Conservation (phyloP, 495 filamentous ascomycete species). For the Jackrogersella multiformis region DNA sequence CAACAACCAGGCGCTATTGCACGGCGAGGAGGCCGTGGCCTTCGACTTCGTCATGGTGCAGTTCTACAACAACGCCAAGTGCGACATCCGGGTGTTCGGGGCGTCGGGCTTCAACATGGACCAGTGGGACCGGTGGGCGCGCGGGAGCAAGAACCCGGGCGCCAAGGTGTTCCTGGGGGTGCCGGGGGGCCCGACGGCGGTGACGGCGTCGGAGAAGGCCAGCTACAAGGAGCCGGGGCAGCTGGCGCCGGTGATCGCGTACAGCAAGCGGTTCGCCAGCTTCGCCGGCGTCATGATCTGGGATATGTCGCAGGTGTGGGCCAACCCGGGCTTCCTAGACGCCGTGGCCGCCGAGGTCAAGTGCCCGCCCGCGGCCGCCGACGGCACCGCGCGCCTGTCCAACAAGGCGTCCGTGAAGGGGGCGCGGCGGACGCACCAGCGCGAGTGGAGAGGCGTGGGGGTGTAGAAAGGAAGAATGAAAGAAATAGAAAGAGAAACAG, state of each 20-base stretch:
- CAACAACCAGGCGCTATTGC: slow-evolving; percentile 63
- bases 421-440: slow-evolving; percentile 21
- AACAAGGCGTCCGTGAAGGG: not conserved
- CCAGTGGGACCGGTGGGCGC: slow-evolving; percentile 77
- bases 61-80: slow-evolving; percentile 70
- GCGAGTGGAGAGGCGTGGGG: slow-evolving; percentile 34
- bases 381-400: slow-evolving; percentile 2
- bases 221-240: slow-evolving; percentile 61
- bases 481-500: no score
- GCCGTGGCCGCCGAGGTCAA: slow-evolving; percentile 24
- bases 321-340: slow-evolving; percentile 64
- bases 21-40: slow-evolving; percentile 51
- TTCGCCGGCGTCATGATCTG: slow-evolving; percentile 78
- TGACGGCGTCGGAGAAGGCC: slow-evolving; percentile 59
- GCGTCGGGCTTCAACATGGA: slow-evolving; percentile 70
- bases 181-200: slow-evolving; percentile 68
- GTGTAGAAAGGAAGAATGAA: no score
- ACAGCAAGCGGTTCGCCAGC: slow-evolving; percentile 61
- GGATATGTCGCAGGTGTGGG: slow-evolving; percentile 70
- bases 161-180: slow-evolving; percentile 74
- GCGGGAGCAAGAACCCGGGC: slow-evolving; percentile 65
- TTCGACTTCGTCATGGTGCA: slow-evolving; percentile 75
- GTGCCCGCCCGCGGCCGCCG: slow-evolving; percentile 9
- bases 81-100: slow-evolving; percentile 66
- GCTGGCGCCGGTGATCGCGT: slow-evolving; percentile 60